These are phyloP conservation scores for Ganoderma sinense DNA, from an alignment of 1,284 basidiomycete species.

Conservation along the genomic window DNA sequence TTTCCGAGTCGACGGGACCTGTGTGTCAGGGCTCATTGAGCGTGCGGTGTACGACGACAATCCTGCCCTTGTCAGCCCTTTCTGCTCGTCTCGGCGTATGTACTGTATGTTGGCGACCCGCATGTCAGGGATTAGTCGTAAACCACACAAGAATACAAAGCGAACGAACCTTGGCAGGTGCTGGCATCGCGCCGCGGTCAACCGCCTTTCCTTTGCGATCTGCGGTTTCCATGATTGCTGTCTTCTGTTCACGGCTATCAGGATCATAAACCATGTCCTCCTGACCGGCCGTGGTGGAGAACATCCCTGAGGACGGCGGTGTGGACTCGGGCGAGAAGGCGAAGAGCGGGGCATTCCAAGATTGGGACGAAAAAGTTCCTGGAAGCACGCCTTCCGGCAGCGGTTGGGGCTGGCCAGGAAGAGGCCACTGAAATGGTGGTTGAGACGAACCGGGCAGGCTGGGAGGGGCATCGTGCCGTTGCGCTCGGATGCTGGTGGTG, in stretches of 20 bases:
- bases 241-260: not conserved
- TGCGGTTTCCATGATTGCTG: not conserved
- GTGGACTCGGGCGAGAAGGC: not conserved
- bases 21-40: conserved; percentile 39
- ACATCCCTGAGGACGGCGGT: not conserved
- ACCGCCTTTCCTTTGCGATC: not conserved
- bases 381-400: too few species aligned
- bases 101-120: conserved; percentile 55
- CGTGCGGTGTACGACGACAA: conserved; percentile 87
- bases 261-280: not conserved
- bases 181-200: not conserved
- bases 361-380: too few species aligned
- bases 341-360: not conserved
- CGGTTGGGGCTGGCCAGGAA: too few species aligned
- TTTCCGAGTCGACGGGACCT: not conserved
- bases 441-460: too few species aligned
- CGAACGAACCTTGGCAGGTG: not conserved
- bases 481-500: too few species aligned
- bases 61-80: conserved; percentile 76
- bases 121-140: too few species aligned
- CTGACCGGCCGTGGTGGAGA: not conserved
- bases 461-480: too few species aligned
- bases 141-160: not conserved
- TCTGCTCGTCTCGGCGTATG: conserved; percentile 44
- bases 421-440: too few species aligned